These are phyloP conservation scores for Coniosporium apollinis DNA, from an alignment of 495 filamentous ascomycete genomes.

Conservation along the genomic window DNA sequence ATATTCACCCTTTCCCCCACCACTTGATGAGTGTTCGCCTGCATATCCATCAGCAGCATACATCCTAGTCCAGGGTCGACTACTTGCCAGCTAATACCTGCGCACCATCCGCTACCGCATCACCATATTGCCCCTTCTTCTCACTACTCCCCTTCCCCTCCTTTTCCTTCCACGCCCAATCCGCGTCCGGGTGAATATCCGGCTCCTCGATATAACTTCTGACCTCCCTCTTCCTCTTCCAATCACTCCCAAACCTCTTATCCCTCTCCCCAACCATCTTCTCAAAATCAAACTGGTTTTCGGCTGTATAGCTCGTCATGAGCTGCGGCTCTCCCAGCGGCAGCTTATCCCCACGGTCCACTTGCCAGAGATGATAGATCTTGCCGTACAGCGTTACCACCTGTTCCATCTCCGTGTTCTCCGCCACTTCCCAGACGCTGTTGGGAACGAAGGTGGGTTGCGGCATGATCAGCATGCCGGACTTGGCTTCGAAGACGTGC, in stretches of 20 bases:
- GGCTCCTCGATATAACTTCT: slow-evolving; percentile 43
- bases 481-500: slow-evolving; percentile 78
- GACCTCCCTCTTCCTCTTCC: slow-evolving; percentile 41
- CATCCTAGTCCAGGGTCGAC: too few relatives aligned
- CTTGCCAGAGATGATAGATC: slow-evolving; percentile 81
- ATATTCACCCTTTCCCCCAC: too few relatives aligned
- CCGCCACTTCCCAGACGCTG: slow-evolving; percentile 52
- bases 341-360: slow-evolving; percentile 59
- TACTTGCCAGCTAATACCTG: too few relatives aligned
- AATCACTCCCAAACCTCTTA: slow-evolving; percentile 43
- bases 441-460: slow-evolving; percentile 38
- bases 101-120: too few relatives aligned
- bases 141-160: neutral
- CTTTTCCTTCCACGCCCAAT: slow-evolving; percentile 27
- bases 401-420: slow-evolving; percentile 65
- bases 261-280: slow-evolving; percentile 47
- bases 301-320: slow-evolving; percentile 55
- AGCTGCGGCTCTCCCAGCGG: slow-evolving; percentile 59
- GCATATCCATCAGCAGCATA: too few relatives aligned
- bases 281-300: slow-evolving; percentile 43
- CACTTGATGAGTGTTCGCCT: too few relatives aligned
- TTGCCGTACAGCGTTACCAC: slow-evolving; percentile 66
- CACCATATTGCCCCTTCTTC: too few relatives aligned
- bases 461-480: slow-evolving; percentile 75
- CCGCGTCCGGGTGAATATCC: slow-evolving; percentile 41